phyloP scores from a whole-genome alignment of 2,329 filamentous ascomycete genomes.

The Diaporthe aspalathi region DNA sequence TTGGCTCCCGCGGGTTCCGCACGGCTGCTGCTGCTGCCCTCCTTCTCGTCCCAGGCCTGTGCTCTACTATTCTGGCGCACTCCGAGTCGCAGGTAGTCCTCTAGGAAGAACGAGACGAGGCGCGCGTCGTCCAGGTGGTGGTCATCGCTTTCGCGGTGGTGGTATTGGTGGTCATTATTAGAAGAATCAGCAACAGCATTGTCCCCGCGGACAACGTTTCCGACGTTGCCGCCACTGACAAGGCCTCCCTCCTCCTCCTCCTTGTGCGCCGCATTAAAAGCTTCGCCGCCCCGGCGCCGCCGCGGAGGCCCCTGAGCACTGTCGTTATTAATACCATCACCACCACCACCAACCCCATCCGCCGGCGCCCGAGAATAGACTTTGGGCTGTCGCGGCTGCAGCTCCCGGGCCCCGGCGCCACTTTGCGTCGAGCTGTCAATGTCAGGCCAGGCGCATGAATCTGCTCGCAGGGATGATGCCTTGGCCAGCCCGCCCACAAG shows the following conservation, averaged over 20 bases:
- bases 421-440: not conserved
- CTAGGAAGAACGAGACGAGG: slow-evolving; percentile 48
- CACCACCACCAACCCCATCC: not conserved
- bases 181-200: not conserved
- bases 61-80: not conserved
- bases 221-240: not conserved
- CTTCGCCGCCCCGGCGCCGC: no score
- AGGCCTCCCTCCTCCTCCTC: slow-evolving; percentile 30
- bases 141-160: not conserved
- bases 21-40: not conserved
- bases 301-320: not conserved
- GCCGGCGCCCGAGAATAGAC: slow-evolving; percentile 11
- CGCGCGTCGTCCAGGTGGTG: slow-evolving; percentile 44
- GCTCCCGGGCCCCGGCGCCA: slow-evolving; percentile 14
- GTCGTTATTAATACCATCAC: not conserved
- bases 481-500: slow-evolving; percentile 40
- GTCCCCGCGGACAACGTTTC: no score
- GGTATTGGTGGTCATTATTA: not conserved
- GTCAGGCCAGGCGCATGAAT: slow-evolving; percentile 12
- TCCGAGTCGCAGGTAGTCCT: slow-evolving; percentile 43
- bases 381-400: slow-evolving; percentile 4
- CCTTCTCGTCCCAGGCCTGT: slow-evolving; percentile 1
- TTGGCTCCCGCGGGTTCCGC: not conserved
- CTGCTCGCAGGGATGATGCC: slow-evolving; percentile 21
- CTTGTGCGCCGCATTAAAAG: slow-evolving; percentile 30